Evolutionary conservation across 345 rosid genomes (phyloP), one percentile per base, ranked within the genome.

Genomic region (Carallia pectinifolia): DNA sequence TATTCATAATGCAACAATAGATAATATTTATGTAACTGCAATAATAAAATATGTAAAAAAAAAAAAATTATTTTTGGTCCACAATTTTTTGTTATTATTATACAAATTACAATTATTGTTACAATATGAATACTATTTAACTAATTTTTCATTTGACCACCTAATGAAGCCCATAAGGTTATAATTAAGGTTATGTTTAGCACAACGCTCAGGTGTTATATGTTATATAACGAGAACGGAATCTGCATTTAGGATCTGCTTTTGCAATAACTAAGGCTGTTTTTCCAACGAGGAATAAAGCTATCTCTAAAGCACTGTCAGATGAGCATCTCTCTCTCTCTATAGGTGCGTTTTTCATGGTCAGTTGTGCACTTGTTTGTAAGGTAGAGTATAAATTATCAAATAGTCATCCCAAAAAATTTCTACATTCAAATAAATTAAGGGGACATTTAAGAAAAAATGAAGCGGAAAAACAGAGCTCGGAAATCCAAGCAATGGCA

Each of bases 221-320:
- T 23, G 58, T 65, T 40, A 10, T 64, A 36, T 34, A 23, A 10
- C 67, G 67, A 58, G 78, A 79, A 67, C 61, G 78, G 85, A 79
- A 81, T 79, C 80, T 74, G 73, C 56, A 75, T 33, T 69, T 64
- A 74, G 67, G 80, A 77, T 74, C 81, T 82, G 76, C 83, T 85
- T 85, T 85, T 79, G 71, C 79, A 64, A 60, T 39, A 76, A 81
- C 76, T 83, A 83, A 81, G 73, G 75, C 70, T 55, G 54, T 60
- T 73, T 73, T 56, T 62, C 71, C 33, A 70, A 60, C 76, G 68
- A 65, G 85, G 84, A 82, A 78, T 84, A 86, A 83, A 81, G 86
- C 55, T 62, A 53, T 55, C 62, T 44, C 62, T 70, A 47, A 58
- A 23, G 23, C 23, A 70, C 70, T 71, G 67, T 77, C 68, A 33